These are phyloP conservation scores for Rachicladosporium sp. DNA, from an alignment of 2,329 filamentous ascomycete genomes.

Conservation along the genomic window DNA sequence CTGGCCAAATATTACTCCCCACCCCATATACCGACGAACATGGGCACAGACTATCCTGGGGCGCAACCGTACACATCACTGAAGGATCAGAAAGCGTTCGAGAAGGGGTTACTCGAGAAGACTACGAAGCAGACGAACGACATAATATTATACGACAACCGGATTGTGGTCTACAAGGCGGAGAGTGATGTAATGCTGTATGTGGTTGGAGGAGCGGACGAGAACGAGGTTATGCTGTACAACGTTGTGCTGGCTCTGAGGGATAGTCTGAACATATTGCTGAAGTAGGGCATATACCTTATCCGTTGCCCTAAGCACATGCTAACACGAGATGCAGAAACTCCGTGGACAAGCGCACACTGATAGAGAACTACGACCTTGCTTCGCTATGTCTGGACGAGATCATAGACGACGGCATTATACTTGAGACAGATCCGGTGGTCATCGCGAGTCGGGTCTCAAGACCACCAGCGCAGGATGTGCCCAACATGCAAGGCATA, in stretches of 20 bases:
- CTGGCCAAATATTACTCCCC: conserved; percentile 86
- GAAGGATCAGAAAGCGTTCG: conserved; percentile 91
- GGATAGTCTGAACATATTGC: conserved; percentile 77
- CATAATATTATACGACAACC: conserved; percentile 94
- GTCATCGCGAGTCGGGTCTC: conserved; percentile 87
- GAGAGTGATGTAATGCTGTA: conserved; percentile 97
- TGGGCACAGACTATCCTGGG: conserved; percentile 46
- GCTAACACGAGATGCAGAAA: conserved; percentile 45
- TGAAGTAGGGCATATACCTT: conserved; percentile 54
- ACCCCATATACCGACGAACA: conserved; percentile 52
- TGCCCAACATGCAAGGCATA: conserved; percentile 77
- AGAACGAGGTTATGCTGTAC: conserved; percentile 95
- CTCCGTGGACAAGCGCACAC: conserved; percentile 92
- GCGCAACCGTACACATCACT: conserved; percentile 73
- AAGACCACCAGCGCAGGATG: conserved; percentile 80
- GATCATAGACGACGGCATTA: conserved; percentile 88
- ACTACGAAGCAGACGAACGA: conserved; percentile 91
- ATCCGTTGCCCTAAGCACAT: not conserved
- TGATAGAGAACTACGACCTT: conserved; percentile 97
- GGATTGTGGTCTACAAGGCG: conserved; percentile 93
- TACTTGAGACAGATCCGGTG: conserved; percentile 92
- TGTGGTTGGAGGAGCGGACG: conserved; percentile 77
- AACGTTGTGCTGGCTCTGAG: conserved; percentile 80
- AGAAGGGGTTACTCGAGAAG: conserved; percentile 91
- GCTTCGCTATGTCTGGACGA: conserved; percentile 91